Conservation (phyloP, 2,329 filamentous ascomycete genomes). For the Botrytis tulipae region DNA sequence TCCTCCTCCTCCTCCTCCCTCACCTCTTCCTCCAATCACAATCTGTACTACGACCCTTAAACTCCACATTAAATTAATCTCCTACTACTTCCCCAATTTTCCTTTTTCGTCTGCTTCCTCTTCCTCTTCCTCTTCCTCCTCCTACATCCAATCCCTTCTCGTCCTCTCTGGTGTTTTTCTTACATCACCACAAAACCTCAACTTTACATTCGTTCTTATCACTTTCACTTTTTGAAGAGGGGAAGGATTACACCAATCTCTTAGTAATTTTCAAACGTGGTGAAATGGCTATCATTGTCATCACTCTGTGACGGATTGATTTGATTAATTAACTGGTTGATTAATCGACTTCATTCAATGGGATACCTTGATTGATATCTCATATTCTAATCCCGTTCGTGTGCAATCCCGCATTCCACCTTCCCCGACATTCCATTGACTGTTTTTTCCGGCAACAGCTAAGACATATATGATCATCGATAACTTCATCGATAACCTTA, state of each 20-base stretch:
- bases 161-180: not conserved
- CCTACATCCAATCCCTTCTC: not conserved
- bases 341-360: constrained; percentile 27
- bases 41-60: not conserved
- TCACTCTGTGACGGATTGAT: constrained; percentile 2
- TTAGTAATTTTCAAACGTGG: not conserved
- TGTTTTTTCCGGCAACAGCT: constrained; percentile 18
- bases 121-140: not conserved
- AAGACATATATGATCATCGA: constrained; percentile 14
- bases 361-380: constrained; percentile 35
- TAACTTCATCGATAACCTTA: not conserved
- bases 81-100: not conserved
- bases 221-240: not conserved
- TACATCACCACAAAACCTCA: not conserved
- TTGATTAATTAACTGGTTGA: constrained; percentile 15
- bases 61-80: constrained; percentile 8
- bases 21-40: not conserved
- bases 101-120: not conserved
- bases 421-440: constrained; percentile 18
- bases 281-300: constrained; percentile 12
- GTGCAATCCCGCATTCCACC: constrained; percentile 26
- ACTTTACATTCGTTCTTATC: constrained; percentile 9
- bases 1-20: not conserved
- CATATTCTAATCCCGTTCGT: constrained; percentile 21
- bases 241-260: constrained; percentile 10